Evolutionary conservation across 2,329 filamentous ascomycete species (phyloP).

Genomic region (Aspergillus aculeatinus): DNA sequence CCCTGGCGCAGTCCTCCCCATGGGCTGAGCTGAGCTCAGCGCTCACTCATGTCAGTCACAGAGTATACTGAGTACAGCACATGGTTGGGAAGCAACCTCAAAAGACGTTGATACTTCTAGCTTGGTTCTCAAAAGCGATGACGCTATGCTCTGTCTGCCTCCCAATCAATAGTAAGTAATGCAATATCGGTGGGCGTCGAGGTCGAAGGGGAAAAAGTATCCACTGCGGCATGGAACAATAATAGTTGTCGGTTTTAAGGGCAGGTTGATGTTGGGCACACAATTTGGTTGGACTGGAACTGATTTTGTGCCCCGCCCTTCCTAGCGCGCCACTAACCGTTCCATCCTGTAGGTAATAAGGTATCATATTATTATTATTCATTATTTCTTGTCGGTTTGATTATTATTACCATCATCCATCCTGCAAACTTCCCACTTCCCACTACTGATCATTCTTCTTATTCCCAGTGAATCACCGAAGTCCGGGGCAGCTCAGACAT

Average conservation of each 20-base stretch:
- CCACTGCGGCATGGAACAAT: constrained; percentile 8
- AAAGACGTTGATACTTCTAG: no score
- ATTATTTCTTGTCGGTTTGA: no score
- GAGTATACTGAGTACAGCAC: no score
- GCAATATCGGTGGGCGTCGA: constrained; percentile 4
- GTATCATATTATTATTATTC: background rate
- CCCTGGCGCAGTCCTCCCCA: background rate
- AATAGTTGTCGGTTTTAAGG: background rate
- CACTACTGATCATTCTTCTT: no score
- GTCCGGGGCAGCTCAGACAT: background rate
- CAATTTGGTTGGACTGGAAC: constrained; percentile 5
- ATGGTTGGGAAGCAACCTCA: no score
- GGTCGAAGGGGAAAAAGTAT: constrained; percentile 3
- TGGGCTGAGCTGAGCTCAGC: no score
- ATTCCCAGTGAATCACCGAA: background rate
- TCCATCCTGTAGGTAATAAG: background rate
- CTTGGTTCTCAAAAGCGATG: background rate
- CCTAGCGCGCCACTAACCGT: constrained; percentile 4
- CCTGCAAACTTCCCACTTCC: background rate
- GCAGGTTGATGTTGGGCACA: background rate
- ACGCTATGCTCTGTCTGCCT: background rate
- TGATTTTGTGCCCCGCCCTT: background rate
- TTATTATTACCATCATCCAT: background rate
- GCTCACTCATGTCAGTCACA: no score
- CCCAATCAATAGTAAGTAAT: constrained; percentile 6